Percentiles rank a stretch among this genome's conserved stretches.
Conservation (phyloP, 441 rosid genomes). For the Lepidium campestre region DNA sequence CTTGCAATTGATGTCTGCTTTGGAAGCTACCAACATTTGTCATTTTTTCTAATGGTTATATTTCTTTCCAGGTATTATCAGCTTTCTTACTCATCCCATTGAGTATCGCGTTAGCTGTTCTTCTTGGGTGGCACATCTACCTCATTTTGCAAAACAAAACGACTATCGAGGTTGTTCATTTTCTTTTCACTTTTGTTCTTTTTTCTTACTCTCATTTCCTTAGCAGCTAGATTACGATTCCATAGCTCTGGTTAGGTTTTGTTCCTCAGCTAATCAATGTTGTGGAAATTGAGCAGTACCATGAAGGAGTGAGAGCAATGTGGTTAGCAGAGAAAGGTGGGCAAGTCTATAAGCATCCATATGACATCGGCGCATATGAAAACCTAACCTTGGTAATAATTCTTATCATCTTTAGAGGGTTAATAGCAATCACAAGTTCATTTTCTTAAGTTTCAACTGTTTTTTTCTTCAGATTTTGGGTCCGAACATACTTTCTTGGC, state of each 20-base stretch:
- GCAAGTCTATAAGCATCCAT: slow-evolving; percentile 73
- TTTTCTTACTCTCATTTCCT: not conserved
- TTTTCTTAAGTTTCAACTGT: not conserved
- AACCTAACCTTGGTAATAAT: slow-evolving; percentile 60
- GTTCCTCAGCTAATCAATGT: slow-evolving; percentile 1
- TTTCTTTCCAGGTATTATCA: slow-evolving; percentile 57
- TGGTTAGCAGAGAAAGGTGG: slow-evolving; percentile 96
- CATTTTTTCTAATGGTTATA: not conserved
- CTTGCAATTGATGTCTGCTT: slow-evolving; percentile 12
- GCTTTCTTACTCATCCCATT: slow-evolving; percentile 65
- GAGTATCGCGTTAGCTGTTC: slow-evolving; percentile 54
- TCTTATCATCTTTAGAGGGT: not conserved
- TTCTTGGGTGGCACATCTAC: slow-evolving; percentile 87
- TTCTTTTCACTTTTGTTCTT: slow-evolving; percentile 3
- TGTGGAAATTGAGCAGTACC: slow-evolving; percentile 46
- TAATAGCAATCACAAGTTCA: not conserved
- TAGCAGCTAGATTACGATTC: not conserved
- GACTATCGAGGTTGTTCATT: slow-evolving; percentile 54
- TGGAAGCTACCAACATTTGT: slow-evolving; percentile 4
- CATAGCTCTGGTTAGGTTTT: not conserved
- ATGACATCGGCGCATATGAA: slow-evolving; percentile 67
- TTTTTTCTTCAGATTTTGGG: slow-evolving; percentile 61
- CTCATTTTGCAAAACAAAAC: slow-evolving; percentile 80
- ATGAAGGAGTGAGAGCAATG: slow-evolving; percentile 93
- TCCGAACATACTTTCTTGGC: slow-evolving; percentile 68